phyloP scores from a whole-genome alignment of 768 basidiomycete species.

The Pisolithus tinctorius region DNA sequence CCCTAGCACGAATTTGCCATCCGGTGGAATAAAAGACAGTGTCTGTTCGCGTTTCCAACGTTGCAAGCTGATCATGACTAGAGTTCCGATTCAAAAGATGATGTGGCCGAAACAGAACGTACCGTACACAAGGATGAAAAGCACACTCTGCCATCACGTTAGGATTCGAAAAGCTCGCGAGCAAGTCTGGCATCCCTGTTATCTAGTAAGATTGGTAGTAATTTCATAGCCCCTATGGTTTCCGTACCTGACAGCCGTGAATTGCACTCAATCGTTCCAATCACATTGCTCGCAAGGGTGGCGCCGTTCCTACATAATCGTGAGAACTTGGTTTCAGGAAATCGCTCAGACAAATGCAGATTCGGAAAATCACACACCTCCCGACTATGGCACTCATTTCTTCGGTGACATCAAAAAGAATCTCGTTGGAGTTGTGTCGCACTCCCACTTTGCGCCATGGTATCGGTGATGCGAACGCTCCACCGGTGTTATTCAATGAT shows the following conservation, averaged over 20 bases:
- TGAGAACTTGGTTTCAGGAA: neutral
- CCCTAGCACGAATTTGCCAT: slow-evolving; percentile 78
- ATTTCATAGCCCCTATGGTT: neutral
- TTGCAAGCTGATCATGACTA: slow-evolving; percentile 47
- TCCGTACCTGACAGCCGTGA: slow-evolving; percentile 64
- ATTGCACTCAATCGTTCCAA: slow-evolving; percentile 75
- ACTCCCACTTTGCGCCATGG: slow-evolving; percentile 88
- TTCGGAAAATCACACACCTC: slow-evolving; percentile 14
- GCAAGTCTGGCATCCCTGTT: slow-evolving; percentile 83
- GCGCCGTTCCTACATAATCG: slow-evolving; percentile 50
- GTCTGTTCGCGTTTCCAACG: slow-evolving; percentile 72
- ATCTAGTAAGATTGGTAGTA: neutral
- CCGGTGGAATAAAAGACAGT: slow-evolving; percentile 90
- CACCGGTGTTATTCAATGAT: slow-evolving; percentile 34
- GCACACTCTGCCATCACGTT: slow-evolving; percentile 69
- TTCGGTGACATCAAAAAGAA: slow-evolving; percentile 88
- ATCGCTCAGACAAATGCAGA: neutral
- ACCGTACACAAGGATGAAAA: slow-evolving; percentile 94
- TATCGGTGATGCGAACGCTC: slow-evolving; percentile 79
- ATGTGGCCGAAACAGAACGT: slow-evolving; percentile 2
- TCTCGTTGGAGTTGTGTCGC: slow-evolving; percentile 82
- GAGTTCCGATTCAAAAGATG: neutral
- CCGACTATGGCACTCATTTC: slow-evolving; percentile 50
- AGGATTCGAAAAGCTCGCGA: slow-evolving; percentile 70
- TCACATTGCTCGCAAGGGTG: slow-evolving; percentile 58